phyloP scores from a whole-genome alignment of 2,329 filamentous ascomycete species.

The Fusarium marasasianum region DNA sequence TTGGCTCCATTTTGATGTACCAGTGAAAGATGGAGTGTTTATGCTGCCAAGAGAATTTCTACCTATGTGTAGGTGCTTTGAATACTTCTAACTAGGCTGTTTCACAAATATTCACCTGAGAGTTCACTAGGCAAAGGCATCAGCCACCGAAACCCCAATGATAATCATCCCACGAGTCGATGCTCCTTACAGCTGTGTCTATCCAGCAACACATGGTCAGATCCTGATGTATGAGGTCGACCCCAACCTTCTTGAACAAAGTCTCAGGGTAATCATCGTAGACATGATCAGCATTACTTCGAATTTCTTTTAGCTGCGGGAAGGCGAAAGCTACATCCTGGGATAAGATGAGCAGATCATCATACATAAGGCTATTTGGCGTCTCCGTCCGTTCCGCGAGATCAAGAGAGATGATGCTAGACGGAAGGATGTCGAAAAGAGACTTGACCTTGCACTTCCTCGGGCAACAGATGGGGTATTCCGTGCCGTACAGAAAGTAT shows the following conservation, averaged over 20 bases:
- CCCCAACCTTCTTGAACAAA: background rate
- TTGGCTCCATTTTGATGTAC: no score
- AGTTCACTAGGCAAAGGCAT: background rate
- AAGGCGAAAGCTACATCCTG: background rate
- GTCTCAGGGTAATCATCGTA: rapidly evolving
- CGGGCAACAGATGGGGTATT: rapidly evolving
- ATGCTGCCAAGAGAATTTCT: background rate
- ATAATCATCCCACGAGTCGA: background rate
- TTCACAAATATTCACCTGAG: background rate
- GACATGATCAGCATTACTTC: background rate
- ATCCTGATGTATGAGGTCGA: background rate
- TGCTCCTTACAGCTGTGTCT: background rate
- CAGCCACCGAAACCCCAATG: no score
- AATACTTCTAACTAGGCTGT: background rate
- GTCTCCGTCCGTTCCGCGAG: background rate
- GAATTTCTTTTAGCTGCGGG: background rate
- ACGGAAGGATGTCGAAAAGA: background rate
- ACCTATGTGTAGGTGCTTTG: background rate
- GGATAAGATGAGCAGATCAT: background rate
- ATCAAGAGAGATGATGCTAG: background rate
- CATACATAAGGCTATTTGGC: rapidly evolving
- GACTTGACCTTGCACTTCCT: rapidly evolving
- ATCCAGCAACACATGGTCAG: background rate
- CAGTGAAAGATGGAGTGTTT: background rate
- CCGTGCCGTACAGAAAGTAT: background rate